Evolutionary conservation across 768 basidiomycete genomes (phyloP).

Genomic region (Asterophora lycoperdoides): DNA sequence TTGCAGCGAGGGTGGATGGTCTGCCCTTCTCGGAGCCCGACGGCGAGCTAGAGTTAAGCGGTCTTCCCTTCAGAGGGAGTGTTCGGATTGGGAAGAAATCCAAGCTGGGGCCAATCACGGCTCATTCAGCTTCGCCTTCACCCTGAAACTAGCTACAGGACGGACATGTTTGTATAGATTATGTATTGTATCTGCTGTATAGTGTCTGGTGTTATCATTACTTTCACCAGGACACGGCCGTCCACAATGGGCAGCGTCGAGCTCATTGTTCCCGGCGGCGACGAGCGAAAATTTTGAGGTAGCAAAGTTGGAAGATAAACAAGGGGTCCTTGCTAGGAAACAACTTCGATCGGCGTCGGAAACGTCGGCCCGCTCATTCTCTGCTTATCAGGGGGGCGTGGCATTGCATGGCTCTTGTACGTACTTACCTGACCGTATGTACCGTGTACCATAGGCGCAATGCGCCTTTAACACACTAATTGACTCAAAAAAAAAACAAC

Average conservation of each 20-base stretch:
- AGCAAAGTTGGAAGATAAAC: neutral
- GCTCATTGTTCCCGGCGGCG: neutral
- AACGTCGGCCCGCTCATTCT: too few species aligned
- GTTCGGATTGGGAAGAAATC: conserved; percentile 61
- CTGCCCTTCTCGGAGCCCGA: conserved; percentile 42
- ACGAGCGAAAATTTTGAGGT: neutral
- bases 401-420: too few species aligned
- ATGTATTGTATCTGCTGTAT: too few species aligned
- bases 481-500: too few species aligned
- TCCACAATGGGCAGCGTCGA: neutral
- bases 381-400: too few species aligned
- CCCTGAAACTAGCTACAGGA: neutral
- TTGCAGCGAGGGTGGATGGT: conserved; percentile 55
- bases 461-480: too few species aligned
- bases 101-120: neutral
- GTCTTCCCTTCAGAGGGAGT: conserved; percentile 63
- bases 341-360: neutral
- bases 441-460: too few species aligned
- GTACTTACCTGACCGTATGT: too few species aligned
- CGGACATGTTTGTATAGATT: neutral
- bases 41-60: conserved; percentile 53
- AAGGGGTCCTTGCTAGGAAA: neutral
- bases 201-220: too few species aligned
- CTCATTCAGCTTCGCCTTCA: neutral
- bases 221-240: too few species aligned